Evolutionary conservation across 176 grass and related monocot genomes (phyloP).

Genomic region (Eragrostis nindensis): DNA sequence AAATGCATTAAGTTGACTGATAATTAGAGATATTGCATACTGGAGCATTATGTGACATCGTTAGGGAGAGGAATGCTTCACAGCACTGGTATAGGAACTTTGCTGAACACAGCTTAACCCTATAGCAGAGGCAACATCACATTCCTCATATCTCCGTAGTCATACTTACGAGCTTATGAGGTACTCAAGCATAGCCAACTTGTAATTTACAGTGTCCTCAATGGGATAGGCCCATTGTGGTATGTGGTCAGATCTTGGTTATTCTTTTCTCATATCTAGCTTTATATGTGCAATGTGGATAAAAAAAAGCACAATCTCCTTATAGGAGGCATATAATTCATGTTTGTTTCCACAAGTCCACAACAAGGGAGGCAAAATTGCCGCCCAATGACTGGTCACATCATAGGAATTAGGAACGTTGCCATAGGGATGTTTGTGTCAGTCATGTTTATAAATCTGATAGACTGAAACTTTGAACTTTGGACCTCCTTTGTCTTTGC

Average conservation of each 20-base stretch:
- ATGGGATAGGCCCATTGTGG: background rate
- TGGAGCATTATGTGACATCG: background rate
- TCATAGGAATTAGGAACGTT: too few relatives aligned
- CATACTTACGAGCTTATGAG: background rate
- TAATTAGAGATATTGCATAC: background rate
- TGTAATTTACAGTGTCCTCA: background rate
- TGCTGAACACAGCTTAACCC: background rate
- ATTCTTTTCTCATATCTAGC: background rate
- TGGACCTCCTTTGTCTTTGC: too few relatives aligned
- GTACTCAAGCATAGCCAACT: background rate
- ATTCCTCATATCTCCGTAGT: background rate
- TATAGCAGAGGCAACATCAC: background rate
- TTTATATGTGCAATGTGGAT: background rate
- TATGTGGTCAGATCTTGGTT: background rate
- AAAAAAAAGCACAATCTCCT: background rate
- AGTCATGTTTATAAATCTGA: too few relatives aligned
- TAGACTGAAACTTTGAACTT: too few relatives aligned
- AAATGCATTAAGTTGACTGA: background rate
- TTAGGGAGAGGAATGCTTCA: background rate
- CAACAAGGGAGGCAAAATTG: too few relatives aligned
- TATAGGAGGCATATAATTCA: background rate
- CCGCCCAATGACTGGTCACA: too few relatives aligned
- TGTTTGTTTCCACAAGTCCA: too few relatives aligned
- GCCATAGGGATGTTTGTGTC: too few relatives aligned
- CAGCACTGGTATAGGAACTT: conserved; percentile 1